Base-by-base conservation (phyloP, 2,329 filamentous ascomycete species). In the Fonsecaea erecta region DNA sequence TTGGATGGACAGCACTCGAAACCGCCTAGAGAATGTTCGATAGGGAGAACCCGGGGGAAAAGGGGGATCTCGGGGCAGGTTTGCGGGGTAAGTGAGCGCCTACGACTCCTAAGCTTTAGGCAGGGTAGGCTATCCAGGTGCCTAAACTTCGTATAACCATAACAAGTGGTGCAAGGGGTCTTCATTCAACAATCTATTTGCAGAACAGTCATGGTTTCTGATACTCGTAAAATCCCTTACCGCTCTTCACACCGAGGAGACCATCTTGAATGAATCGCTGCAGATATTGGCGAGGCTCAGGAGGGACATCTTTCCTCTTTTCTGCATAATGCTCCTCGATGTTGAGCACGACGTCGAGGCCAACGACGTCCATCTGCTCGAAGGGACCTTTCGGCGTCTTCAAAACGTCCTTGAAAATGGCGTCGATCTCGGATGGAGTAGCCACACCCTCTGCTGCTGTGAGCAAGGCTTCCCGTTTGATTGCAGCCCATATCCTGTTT, bases 301-400 rank as follows among this genome's bases (percentile, higher is more conserved):
- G 34, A 6, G 75, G 76, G 37, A 78, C 59, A 1, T 72, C 71
- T 2, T 37, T 57, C 12, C 76, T 72, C 37, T 73, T 72, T 21
- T 75, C 70, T 5, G 77, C 72, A 65, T 80, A 80, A 67, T 79
- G 77, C 3, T 77, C 72, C 66, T 80, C 78, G 62, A 80, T 79
- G 46, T 76, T 74, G 14, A 74, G 70, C 0, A 80, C 76, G 1
- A 78, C 77, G 67, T 80, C 77, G 26, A 80, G 55, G 0, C 78
- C 78, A 24, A 79, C 77, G 2, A 74, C 71, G 63, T 80, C 78
- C 78, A 80, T 80, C 63, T 75, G 73, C 53, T 75, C 76, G 68
- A 75, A 80, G 0, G 77, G 77, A 0, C 78, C 77, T 35, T 74
- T 74, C 7, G 73, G 70, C 0, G 74, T 75, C 34, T 77, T 75